Base-by-base conservation (phyloP, 129 eudicot genomes). In the Cynara cardunculus region DNA sequence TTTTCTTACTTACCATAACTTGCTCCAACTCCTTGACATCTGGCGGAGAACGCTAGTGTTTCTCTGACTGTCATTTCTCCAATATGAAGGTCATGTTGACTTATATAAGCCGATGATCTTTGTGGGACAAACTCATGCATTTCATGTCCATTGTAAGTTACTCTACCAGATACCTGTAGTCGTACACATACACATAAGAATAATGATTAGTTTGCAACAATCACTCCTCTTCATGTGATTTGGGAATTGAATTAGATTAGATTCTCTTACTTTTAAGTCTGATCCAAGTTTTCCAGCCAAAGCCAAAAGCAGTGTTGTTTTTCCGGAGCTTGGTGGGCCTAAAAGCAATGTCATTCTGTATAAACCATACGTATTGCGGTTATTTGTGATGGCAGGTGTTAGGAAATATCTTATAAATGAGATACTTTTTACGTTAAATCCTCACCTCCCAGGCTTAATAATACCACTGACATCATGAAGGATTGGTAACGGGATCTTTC, bases 251-350 rank as follows among this genome's bases (percentile, higher is more conserved):
- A 72, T 31, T 64, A 81, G 44, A 69, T 76, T 31, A 68, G 32
- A 56, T 64, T 79, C 68, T 69, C 89, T 82, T 79, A 90, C 95
- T 81, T 90, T 64, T 41, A 90, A 89, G 81, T 88, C 95, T 13
- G 87, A 72, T 66, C 78, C 92, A 26, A 90, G 92, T 86, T 90
- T 88, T 84, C 95, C 92, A 14, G 90, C 91, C 87, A 93, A 81
- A 71, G 97, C 98, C 78, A 91, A 75, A 80, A 91, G 87, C 76
- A 93, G 80, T 32, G 98, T 87, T 3, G 98, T 93, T 78, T 93
- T 93, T 28, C 98, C 98, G 0, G 98, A 93, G 78, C 92, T 88
- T 70, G 98, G 98, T 31, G 98, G 98, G 25, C 98, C 98, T 82
- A 93, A 78, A 66, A 93, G 89, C 83, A 93, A 81, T 18, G 97